phyloP scores from a whole-genome alignment of 345 rosid genomes.

The Mallotus nudiflorus region DNA sequence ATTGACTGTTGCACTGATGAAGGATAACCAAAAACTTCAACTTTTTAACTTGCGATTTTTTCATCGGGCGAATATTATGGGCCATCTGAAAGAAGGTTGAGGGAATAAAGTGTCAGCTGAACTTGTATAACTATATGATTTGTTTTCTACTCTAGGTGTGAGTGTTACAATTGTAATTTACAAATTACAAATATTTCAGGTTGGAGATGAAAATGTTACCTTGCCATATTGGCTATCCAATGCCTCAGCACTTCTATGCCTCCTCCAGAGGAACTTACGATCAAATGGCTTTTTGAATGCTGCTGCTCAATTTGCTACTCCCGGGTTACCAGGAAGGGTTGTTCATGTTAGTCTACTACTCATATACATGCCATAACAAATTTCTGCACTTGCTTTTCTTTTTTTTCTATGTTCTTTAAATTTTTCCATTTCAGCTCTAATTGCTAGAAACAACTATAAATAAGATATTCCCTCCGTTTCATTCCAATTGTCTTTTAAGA shows the following conservation, averaged over 20 bases:
- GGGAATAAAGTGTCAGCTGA: no score
- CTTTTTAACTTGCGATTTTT: neutral
- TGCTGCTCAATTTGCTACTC: slow-evolving; percentile 51
- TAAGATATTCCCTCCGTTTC: no score
- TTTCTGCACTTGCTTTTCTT: neutral
- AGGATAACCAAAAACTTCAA: neutral
- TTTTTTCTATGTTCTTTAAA: neutral
- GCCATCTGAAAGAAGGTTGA: neutral
- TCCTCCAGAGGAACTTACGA: slow-evolving; percentile 80
- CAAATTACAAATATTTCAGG: slow-evolving; percentile 48
- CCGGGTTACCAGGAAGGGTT: slow-evolving; percentile 66
- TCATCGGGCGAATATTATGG: neutral
- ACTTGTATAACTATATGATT: neutral
- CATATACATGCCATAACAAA: no score
- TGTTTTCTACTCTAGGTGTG: neutral
- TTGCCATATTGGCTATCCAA: slow-evolving; percentile 96
- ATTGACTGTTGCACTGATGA: no score
- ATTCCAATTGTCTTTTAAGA: no score
- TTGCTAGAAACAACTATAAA: no score
- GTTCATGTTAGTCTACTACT: slow-evolving; percentile 62
- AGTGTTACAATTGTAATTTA: neutral
- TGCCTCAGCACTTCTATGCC: slow-evolving; percentile 94
- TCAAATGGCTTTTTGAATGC: slow-evolving; percentile 72
- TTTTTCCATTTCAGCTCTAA: no score
- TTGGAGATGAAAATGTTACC: slow-evolving; percentile 58